Conservation (phyloP, 2,329 filamentous ascomycete species). For the Raffaelea ambrosiae region DNA sequence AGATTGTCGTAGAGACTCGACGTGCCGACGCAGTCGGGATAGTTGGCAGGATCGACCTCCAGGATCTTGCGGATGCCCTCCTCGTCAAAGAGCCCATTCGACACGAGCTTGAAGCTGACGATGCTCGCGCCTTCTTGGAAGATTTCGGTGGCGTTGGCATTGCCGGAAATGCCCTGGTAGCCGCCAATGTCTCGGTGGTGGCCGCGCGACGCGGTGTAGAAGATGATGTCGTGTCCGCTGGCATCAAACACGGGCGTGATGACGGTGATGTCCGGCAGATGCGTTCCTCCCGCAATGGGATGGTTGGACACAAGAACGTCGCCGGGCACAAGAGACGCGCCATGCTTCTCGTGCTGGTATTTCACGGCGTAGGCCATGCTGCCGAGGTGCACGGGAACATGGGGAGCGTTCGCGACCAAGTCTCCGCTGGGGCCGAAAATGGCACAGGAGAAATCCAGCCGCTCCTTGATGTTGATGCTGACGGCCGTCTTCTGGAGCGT, state of each 20-base stretch:
- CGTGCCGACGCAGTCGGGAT: slow-evolving; percentile 68
- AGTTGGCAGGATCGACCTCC: slow-evolving; percentile 62
- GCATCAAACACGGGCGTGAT: slow-evolving; percentile 66
- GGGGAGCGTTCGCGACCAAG: slow-evolving; percentile 69
- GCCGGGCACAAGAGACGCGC: slow-evolving; percentile 65
- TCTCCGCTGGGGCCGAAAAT: slow-evolving; percentile 68
- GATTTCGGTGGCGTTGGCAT: slow-evolving; percentile 58
- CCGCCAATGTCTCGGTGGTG: slow-evolving; percentile 81
- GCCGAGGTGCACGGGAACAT: slow-evolving; percentile 71
- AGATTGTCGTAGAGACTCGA: slow-evolving; percentile 73
- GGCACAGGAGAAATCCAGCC: slow-evolving; percentile 75
- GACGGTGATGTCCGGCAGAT: slow-evolving; percentile 74
- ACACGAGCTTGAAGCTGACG: slow-evolving; percentile 72
- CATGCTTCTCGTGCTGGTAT: slow-evolving; percentile 71
- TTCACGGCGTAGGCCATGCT: slow-evolving; percentile 76
- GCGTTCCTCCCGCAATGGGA: slow-evolving; percentile 74
- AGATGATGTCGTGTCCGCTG: slow-evolving; percentile 57
- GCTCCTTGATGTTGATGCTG: slow-evolving; percentile 73
- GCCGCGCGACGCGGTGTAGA: slow-evolving; percentile 71
- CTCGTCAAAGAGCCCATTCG: slow-evolving; percentile 67
- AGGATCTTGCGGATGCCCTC: slow-evolving; percentile 68
- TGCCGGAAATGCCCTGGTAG: slow-evolving; percentile 77
- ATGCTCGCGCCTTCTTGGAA: slow-evolving; percentile 61
- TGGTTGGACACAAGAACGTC: slow-evolving; percentile 81
- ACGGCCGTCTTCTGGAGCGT: slow-evolving; percentile 74